A percentile compares a stretch with the other conserved stretches of the same genome.
phyloP scores from a whole-genome alignment of 2,329 filamentous ascomycete species.

The Colletotrichum eleusines region DNA sequence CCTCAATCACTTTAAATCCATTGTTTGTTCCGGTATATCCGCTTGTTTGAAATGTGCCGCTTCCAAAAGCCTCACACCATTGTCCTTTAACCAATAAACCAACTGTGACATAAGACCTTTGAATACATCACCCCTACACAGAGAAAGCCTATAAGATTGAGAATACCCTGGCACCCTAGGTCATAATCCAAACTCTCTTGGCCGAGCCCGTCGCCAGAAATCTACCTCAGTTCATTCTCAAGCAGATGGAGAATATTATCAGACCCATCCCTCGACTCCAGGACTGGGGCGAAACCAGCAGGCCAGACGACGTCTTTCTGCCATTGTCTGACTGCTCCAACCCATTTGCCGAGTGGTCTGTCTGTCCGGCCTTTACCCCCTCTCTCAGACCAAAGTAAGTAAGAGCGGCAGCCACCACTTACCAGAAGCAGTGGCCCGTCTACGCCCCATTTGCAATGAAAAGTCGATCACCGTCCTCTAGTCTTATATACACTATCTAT shows the following conservation, averaged over 20 bases:
- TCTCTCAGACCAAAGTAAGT: not conserved
- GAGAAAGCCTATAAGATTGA: not conserved
- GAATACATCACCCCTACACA: not conserved
- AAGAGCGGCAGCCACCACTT: slow-evolving; percentile 12
- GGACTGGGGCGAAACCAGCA: slow-evolving; percentile 18
- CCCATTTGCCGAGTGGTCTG: slow-evolving; percentile 11
- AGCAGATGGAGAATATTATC: not conserved
- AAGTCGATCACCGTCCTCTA: slow-evolving; percentile 19
- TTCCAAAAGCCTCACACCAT: not conserved
- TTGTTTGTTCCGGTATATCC: no score
- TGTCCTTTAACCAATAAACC: not conserved
- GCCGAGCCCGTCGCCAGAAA: not conserved
- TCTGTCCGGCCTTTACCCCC: slow-evolving; percentile 8
- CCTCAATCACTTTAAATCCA: not conserved
- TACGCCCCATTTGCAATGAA: slow-evolving; percentile 15
- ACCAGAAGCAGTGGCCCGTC: slow-evolving; percentile 23
- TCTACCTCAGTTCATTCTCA: not conserved
- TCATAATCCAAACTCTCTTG: not conserved
- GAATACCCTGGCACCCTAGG: not conserved
- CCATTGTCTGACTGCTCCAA: slow-evolving; percentile 3
- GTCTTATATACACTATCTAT: slow-evolving; percentile 14
- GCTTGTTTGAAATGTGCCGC: not conserved
- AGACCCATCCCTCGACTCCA: slow-evolving; percentile 2
- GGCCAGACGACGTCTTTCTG: not conserved
- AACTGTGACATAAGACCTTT: slow-evolving; percentile 2